Percentiles rank a stretch among this genome's conserved stretches.
These are phyloP conservation scores for Aurantiochytrium sp. DNA, from an alignment of 108 stramenopile genomes.

Conservation along the genomic window DNA sequence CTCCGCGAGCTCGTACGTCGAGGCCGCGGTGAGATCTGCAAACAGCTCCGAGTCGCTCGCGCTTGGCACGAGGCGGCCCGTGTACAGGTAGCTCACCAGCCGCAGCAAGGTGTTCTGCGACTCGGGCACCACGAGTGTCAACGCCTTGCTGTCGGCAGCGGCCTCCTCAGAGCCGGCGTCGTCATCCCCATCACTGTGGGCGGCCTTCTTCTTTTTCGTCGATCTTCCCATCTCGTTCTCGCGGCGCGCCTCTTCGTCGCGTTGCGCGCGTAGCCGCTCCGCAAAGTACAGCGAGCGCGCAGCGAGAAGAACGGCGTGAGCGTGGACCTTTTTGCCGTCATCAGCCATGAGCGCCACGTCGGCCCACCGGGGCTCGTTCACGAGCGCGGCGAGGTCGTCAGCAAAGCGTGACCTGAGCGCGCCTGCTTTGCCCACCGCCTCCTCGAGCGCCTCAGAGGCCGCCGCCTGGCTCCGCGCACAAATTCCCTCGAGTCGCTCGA, in stretches of 20 bases:
- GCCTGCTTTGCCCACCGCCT: neutral
- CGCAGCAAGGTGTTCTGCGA: neutral
- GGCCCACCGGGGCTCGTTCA: conserved; percentile 13
- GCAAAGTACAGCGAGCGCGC: neutral
- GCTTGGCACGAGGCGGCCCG: neutral
- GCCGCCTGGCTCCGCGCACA: neutral
- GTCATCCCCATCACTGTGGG: neutral
- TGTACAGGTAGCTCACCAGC: neutral
- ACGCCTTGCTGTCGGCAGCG: neutral
- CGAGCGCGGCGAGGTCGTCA: neutral
- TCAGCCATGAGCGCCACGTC: neutral
- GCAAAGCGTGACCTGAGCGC: neutral
- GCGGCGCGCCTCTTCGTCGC: neutral
- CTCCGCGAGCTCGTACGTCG: neutral
- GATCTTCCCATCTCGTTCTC: neutral
- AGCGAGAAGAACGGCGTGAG: neutral
- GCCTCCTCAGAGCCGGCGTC: neutral
- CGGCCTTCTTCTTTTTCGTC: too few species aligned
- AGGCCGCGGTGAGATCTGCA: neutral
- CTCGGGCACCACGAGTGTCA: neutral
- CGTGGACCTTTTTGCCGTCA: neutral
- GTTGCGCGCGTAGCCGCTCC: neutral
- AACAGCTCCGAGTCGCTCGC: neutral
- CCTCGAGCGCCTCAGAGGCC: neutral
- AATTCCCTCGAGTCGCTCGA: neutral